phyloP scores from a whole-genome alignment of 768 basidiomycete genomes.

The Boletellus emodensis region DNA sequence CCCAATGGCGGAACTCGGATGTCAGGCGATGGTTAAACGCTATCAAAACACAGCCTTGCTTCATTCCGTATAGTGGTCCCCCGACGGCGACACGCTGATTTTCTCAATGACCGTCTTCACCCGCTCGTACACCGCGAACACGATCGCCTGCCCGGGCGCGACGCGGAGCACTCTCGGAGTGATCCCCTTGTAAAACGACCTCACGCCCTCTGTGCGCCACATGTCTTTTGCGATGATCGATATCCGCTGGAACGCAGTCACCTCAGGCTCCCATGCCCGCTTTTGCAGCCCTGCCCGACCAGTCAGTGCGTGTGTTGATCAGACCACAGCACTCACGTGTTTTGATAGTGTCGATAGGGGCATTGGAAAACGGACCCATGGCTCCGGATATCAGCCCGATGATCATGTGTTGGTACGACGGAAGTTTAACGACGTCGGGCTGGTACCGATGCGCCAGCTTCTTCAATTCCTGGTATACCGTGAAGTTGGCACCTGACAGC shows the following conservation, averaged over 20 bases:
- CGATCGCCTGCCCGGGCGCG: slow-evolving; percentile 95
- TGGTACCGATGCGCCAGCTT: slow-evolving; percentile 73
- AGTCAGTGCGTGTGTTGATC: background rate
- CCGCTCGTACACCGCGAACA: slow-evolving; percentile 95
- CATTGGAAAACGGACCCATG: slow-evolving; percentile 98
- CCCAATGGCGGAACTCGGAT: background rate
- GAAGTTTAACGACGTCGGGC: slow-evolving; percentile 74
- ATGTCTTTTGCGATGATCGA: slow-evolving; percentile 80
- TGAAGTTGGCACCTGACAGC: slow-evolving; percentile 84
- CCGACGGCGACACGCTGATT: slow-evolving; percentile 49
- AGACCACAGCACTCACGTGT: slow-evolving; percentile 56
- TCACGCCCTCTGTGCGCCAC: slow-evolving; percentile 86
- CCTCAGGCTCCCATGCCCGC: slow-evolving; percentile 65
- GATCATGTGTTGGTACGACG: slow-evolving; percentile 93
- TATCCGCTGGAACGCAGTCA: slow-evolving; percentile 77
- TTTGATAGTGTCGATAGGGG: slow-evolving; percentile 93
- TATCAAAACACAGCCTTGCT: background rate
- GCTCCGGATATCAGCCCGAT: slow-evolving; percentile 96
- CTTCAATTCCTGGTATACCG: slow-evolving; percentile 96
- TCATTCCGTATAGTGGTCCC: slow-evolving; percentile 71
- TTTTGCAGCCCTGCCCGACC: slow-evolving; percentile 68
- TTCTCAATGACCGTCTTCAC: slow-evolving; percentile 73
- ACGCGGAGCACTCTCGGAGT: slow-evolving; percentile 94
- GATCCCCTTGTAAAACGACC: slow-evolving; percentile 97
- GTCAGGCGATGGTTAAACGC: background rate